These are phyloP conservation scores for Dactylellina cionopaga DNA, from an alignment of 2,329 filamentous ascomycete genomes.

Conservation along the genomic window DNA sequence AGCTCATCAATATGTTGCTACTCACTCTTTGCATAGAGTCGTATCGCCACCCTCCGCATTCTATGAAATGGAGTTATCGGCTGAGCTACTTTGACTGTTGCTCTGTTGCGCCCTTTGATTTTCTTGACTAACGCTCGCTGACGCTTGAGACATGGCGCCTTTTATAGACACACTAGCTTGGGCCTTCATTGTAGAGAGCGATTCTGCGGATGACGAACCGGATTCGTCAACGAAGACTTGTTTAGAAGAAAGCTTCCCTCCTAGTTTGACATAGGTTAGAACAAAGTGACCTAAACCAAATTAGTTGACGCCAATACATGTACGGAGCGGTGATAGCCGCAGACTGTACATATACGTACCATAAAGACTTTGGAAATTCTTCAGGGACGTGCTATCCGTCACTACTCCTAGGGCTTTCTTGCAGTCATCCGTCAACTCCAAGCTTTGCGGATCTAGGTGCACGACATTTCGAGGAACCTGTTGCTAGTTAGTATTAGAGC, in stretches of 20 bases:
- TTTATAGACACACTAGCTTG: conserved; percentile 13
- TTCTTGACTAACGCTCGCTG: conserved; percentile 16
- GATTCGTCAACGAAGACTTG: conserved; percentile 18
- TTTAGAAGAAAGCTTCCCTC: conserved; percentile 41
- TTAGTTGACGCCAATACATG: too few species aligned
- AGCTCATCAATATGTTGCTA: background rate
- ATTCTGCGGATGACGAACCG: background rate
- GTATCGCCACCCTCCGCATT: conserved; percentile 53
- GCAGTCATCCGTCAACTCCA: conserved; percentile 43
- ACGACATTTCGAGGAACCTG: conserved; percentile 48
- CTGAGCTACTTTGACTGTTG: conserved; percentile 2
- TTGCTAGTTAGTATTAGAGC: background rate
- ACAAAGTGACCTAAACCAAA: conserved; percentile 45
- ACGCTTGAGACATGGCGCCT: background rate
- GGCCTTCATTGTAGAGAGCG: conserved; percentile 44
- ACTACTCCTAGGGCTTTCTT: conserved; percentile 2
- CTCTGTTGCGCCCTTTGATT: background rate
- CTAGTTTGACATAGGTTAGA: conserved; percentile 32
- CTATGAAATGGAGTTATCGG: conserved; percentile 49
- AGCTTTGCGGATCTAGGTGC: conserved; percentile 26
- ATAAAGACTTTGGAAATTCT: conserved; percentile 37
- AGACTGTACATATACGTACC: background rate
- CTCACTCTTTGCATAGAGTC: conserved; percentile 52
- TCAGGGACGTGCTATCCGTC: conserved; percentile 15
- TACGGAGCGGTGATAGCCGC: too few species aligned